These are phyloP conservation scores for Myxozyma kluyveri DNA, from an alignment of 805 yeast species.

Conservation along the genomic window DNA sequence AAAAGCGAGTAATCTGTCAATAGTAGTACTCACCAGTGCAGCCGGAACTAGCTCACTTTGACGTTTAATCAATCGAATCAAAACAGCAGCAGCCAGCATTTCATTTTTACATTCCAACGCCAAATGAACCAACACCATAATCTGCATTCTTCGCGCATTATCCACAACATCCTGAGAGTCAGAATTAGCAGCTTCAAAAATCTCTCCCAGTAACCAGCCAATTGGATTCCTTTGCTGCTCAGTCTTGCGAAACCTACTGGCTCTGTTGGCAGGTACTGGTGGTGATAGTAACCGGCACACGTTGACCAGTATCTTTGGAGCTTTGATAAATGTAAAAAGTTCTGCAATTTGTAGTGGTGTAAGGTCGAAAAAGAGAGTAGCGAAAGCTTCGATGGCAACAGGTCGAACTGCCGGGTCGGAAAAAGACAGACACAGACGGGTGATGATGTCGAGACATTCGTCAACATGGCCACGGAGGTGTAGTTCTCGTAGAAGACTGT, in stretches of 20 bases:
- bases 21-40: not conserved
- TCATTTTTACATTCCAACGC: constrained; percentile 15
- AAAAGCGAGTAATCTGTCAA: constrained; percentile 2
- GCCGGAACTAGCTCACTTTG: not conserved
- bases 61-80: constrained; percentile 2
- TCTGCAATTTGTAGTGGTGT: not conserved
- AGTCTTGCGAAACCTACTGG: no score
- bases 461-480: not conserved
- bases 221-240: no score
- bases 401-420: not conserved
- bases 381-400: constrained; percentile 6
- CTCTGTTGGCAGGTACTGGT: no score
- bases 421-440: constrained; percentile 6
- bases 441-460: not conserved
- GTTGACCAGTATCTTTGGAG: not conserved
- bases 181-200: constrained; percentile 3
- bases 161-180: constrained; percentile 2
- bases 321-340: constrained; percentile 1
- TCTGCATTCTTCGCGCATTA: constrained; percentile 8
- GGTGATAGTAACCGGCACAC: constrained; percentile 10
- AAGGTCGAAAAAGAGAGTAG: not conserved
- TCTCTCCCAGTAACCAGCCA: constrained; percentile 9
- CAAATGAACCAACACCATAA: constrained; percentile 9
- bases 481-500: constrained; percentile 11
- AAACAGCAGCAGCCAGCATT: constrained; percentile 9